Evolutionary conservation across 2,329 filamentous ascomycete genomes (phyloP).

Genomic region (Colletotrichum shisoi): DNA sequence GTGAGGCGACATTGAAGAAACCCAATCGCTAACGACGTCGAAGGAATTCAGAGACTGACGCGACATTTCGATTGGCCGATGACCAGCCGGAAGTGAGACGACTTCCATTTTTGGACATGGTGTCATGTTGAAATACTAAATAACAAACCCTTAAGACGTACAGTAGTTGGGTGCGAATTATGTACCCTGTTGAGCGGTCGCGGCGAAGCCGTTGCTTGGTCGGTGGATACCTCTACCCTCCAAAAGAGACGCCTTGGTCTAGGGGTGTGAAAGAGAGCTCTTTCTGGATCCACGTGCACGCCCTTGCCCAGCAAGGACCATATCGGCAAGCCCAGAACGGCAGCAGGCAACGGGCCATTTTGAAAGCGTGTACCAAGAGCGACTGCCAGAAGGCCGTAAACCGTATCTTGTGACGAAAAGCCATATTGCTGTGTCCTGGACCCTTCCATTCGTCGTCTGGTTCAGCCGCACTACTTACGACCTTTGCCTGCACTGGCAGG

Average conservation of each 20-base stretch:
- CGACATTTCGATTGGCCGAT: background rate
- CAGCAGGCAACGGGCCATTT: background rate
- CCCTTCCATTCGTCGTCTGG: background rate
- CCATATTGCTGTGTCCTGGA: background rate
- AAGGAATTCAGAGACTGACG: background rate
- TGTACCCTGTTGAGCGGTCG: background rate
- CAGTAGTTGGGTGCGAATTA: background rate
- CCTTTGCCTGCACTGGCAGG: background rate
- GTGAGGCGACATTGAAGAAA: constrained; percentile 1
- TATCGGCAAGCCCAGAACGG: constrained; percentile 1
- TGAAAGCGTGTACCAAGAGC: background rate
- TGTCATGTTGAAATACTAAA: background rate
- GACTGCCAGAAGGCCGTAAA: background rate
- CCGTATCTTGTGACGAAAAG: background rate
- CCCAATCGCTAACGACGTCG: background rate
- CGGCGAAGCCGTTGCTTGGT: background rate
- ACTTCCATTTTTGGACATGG: background rate
- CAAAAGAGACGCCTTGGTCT: constrained; percentile 5
- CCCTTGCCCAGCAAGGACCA: background rate
- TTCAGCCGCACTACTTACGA: background rate
- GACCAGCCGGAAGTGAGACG: background rate
- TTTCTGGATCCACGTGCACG: background rate
- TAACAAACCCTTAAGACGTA: background rate
- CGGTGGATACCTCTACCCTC: constrained; percentile 1
- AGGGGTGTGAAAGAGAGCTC: background rate